Evolutionary conservation across 2,329 filamentous ascomycete species (phyloP).

Genomic region (Cercospora sp.): DNA sequence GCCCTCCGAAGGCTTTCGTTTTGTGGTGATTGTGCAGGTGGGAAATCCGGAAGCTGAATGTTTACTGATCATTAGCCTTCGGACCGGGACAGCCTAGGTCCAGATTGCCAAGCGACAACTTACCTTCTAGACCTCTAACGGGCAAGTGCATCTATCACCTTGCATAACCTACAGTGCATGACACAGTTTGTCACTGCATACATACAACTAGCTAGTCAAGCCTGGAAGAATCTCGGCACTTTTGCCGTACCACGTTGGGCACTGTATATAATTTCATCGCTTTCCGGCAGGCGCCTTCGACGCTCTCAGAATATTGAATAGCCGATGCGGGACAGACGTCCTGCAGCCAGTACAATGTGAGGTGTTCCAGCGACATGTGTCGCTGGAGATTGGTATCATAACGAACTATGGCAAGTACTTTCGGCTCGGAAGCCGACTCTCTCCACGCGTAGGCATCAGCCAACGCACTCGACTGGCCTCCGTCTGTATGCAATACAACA

Average conservation of each 20-base stretch:
- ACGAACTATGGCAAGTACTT: not conserved
- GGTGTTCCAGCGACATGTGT: not conserved
- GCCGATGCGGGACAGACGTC: not conserved
- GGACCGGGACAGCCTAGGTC: not conserved
- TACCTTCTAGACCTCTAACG: not conserved
- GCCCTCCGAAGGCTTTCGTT: not conserved
- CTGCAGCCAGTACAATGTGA: not conserved
- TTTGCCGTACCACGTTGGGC: not conserved
- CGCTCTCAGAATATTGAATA: not conserved
- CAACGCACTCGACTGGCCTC: not conserved
- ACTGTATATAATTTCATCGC: not conserved
- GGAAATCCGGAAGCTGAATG: not conserved
- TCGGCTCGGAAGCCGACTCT: not conserved
- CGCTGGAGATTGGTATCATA: not conserved
- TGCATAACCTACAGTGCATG: not conserved
- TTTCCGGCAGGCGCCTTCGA: not conserved
- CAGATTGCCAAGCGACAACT: not conserved
- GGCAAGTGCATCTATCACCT: not conserved
- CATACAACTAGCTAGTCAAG: not conserved
- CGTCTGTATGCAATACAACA: not conserved
- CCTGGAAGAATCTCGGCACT: not conserved
- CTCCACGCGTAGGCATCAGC: not conserved
- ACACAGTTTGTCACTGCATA: not conserved
- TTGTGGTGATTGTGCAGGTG: not conserved
- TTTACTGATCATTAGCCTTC: slow-evolving; percentile 3